Evolutionary conservation across 1,284 basidiomycete species (phyloP).

Genomic region (Ceratobasidium sp.): DNA sequence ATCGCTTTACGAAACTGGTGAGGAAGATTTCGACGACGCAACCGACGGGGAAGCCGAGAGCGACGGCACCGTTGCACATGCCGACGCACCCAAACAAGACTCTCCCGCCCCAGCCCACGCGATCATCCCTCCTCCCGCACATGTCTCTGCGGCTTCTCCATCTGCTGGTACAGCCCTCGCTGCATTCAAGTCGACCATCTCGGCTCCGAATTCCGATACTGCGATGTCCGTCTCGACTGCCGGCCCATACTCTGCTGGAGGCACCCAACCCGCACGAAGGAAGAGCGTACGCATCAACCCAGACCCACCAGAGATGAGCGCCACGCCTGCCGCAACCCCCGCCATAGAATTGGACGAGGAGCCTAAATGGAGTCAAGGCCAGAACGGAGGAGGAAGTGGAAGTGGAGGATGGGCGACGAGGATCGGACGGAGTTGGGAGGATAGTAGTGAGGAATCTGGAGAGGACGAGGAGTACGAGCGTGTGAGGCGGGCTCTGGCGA

Average conservation of each 20-base stretch:
- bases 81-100: neutral
- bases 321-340: conserved; percentile 52
- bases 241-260: conserved; percentile 26
- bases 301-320: conserved; percentile 58
- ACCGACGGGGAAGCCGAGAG: conserved; percentile 45
- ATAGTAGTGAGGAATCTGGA: conserved; percentile 70
- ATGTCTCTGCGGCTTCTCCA: neutral
- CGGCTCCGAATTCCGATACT: conserved; percentile 40
- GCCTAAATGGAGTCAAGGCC: conserved; percentile 32
- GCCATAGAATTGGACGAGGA: conserved; percentile 47
- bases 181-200: conserved; percentile 24
- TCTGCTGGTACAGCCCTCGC: conserved; percentile 14
- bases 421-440: conserved; percentile 62
- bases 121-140: neutral
- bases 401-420: conserved; percentile 50
- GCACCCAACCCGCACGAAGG: conserved; percentile 58
- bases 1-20: conserved; percentile 64
- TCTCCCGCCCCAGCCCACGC: neutral
- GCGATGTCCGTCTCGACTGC: conserved; percentile 47
- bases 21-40: conserved; percentile 59
- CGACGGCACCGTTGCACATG: conserved; percentile 31
- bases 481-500: conserved; percentile 63
- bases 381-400: too few species aligned
- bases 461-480: conserved; percentile 67
- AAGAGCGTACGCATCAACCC: conserved; percentile 78